phyloP scores from a whole-genome alignment of 116 monocot genomes.

The Iris pallida region DNA sequence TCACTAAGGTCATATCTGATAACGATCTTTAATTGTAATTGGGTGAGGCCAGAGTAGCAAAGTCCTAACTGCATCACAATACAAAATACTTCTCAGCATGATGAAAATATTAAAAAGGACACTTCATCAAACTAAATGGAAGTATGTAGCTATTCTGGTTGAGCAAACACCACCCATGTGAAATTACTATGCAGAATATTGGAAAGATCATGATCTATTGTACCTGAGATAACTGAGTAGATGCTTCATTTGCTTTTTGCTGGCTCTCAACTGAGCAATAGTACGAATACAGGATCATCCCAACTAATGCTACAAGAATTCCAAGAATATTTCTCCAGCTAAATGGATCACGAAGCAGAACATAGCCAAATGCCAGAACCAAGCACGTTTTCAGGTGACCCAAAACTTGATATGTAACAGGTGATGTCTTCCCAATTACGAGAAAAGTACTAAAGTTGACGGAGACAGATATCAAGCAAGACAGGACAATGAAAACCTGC shows the following conservation, averaged over 20 bases:
- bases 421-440: slow-evolving; percentile 90
- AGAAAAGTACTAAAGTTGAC: slow-evolving; percentile 95
- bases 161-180: too few relatives aligned
- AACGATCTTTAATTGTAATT: too few relatives aligned
- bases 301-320: slow-evolving; percentile 67
- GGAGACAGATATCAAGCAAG: slow-evolving; percentile 70
- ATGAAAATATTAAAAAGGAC: too few relatives aligned
- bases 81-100: too few relatives aligned
- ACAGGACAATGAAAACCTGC: slow-evolving; percentile 70
- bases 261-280: slow-evolving; percentile 52
- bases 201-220: too few relatives aligned
- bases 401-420: slow-evolving; percentile 87
- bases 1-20: too few relatives aligned
- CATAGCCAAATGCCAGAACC: slow-evolving; percentile 76
- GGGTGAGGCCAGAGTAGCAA: too few relatives aligned
- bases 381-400: slow-evolving; percentile 93
- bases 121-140: too few relatives aligned
- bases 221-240: slow-evolving; percentile 51
- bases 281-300: slow-evolving; percentile 78
- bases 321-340: slow-evolving; percentile 85
- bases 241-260: slow-evolving; percentile 56
- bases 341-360: slow-evolving; percentile 81
- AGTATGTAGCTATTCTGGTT: too few relatives aligned
- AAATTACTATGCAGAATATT: too few relatives aligned
- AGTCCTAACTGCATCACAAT: too few relatives aligned